Evolutionary conservation across 208 protist genomes (phyloP).

Genomic region (Endotrypanum monterogeii): DNA sequence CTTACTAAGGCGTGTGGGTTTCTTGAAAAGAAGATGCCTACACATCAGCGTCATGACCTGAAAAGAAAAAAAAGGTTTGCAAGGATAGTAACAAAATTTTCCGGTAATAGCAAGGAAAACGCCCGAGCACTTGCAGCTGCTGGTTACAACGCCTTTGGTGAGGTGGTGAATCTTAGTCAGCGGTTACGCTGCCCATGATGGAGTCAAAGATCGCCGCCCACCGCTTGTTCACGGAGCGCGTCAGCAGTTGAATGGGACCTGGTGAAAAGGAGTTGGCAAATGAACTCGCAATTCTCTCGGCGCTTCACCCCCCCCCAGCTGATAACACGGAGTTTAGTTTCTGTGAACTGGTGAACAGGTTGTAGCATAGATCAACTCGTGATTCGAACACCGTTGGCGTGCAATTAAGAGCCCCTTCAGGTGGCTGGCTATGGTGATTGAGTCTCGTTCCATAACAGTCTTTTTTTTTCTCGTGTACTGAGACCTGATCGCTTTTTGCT

Average conservation of each 20-base stretch:
- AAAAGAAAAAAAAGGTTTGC: slow-evolving; percentile 12
- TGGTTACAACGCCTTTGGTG: slow-evolving; percentile 9
- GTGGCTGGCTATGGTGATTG: slow-evolving; percentile 14
- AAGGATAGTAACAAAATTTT: no score
- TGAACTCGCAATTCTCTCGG: no score
- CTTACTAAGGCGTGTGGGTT: slow-evolving; percentile 3
- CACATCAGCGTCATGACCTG: slow-evolving; percentile 7
- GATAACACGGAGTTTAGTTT: slow-evolving; percentile 16
- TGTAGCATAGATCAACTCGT: slow-evolving; percentile 24
- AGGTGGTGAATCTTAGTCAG: slow-evolving; percentile 17
- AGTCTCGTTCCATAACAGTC: slow-evolving; percentile 26
- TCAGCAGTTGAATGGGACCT: slow-evolving; percentile 6
- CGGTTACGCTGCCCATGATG: slow-evolving; percentile 1
- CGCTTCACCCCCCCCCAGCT: no score
- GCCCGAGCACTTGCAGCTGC: slow-evolving; percentile 23
- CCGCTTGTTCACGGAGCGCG: slow-evolving; percentile 5
- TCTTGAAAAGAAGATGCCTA: slow-evolving; percentile 16
- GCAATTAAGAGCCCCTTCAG: slow-evolving; percentile 19
- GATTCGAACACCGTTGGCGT: slow-evolving; percentile 20
- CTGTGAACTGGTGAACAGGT: slow-evolving; percentile 10
- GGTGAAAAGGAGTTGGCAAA: slow-evolving; percentile 26
- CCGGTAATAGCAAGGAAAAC: no score
- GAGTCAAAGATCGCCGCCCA: slow-evolving; percentile 6
- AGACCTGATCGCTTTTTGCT: slow-evolving; percentile 23
- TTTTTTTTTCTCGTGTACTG: slow-evolving; percentile 25